Evolutionary conservation across 2,329 filamentous ascomycete genomes (phyloP), one percentile per base, ranked within the genome.

Genomic region (Huntiella abstrusa): DNA sequence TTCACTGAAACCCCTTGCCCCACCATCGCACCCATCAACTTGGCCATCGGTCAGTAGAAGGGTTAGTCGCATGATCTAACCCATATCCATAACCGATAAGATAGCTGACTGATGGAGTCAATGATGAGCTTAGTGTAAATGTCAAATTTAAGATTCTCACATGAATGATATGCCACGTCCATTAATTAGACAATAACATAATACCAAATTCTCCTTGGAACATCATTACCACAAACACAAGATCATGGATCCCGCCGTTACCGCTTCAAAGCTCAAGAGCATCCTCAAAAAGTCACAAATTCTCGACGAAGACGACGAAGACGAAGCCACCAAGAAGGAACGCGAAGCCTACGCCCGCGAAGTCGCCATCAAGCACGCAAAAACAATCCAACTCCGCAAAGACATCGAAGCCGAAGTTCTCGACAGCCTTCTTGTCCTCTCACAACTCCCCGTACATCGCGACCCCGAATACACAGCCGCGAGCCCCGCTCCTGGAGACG

Each of bases 321-420:
- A 45, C 33, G 41, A 34, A 41, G 17, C 43, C 6, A 16, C 41
- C 10, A 38, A 33, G 5, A 37, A 41, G 8, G 45, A 47, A 32
- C 35, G 48, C n/a, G 44, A 50, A 41, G 36, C 36, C 40, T 64
- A 65, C 55, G 69, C 64, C 47, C 67, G 65, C 49, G 71, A 79
- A 49, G 71, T 84, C 47, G 88, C 86, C 43, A 64, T 91, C 49
- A 75, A 85, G 56, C 86, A 95, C 65, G 88, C 88, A 37, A 72
- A 72, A 53, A 74, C 84, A 46, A 77, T 95, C 44, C 82, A 94
- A 61, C 71, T 83, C 54, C 83, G 82, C 56, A 92, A 88, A 60
- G 75, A 82, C 42, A 70, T 83, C 53, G 80, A 94, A 62, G 64
- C 73, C 35, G 64, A 77, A 52, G 88, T 95, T 52, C 69, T 87